Evolutionary conservation across 768 basidiomycete species (phyloP).

Genomic region (Podaxis sp.): DNA sequence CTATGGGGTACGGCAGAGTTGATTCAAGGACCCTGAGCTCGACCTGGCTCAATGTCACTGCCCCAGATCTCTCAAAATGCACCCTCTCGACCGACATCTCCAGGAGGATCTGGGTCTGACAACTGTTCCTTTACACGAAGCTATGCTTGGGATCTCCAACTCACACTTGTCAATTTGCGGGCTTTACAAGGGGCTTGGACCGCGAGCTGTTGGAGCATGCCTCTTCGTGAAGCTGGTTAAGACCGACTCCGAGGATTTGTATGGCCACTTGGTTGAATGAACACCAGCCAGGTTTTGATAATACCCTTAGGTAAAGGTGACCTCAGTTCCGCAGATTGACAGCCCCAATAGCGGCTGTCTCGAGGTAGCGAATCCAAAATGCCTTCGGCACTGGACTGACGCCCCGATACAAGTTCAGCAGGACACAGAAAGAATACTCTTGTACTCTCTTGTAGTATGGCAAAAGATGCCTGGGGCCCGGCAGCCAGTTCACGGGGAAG

Average conservation of each 20-base stretch:
- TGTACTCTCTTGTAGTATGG: constrained; percentile 23
- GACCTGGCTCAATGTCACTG: neutral
- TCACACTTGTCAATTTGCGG: constrained; percentile 15
- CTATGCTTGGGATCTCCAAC: neutral
- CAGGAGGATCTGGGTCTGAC: constrained; percentile 21
- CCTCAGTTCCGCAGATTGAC: constrained; percentile 12
- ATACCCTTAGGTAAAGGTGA: neutral
- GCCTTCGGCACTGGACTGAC: constrained; percentile 19
- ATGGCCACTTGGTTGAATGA: neutral
- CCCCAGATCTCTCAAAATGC: constrained; percentile 8
- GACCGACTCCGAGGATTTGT: neutral
- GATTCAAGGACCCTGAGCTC: too few species aligned
- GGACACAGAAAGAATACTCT: constrained; percentile 22
- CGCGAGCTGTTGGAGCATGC: constrained; percentile 21
- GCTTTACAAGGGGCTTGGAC: constrained; percentile 21
- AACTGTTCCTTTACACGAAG: constrained; percentile 12
- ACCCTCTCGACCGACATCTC: neutral
- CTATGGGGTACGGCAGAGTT: too few species aligned
- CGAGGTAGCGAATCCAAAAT: constrained; percentile 16
- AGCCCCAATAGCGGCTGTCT: constrained; percentile 17
- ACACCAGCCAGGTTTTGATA: constrained; percentile 18
- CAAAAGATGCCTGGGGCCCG: constrained; percentile 23
- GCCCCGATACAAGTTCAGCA: too few species aligned
- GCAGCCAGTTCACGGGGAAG: too few species aligned
- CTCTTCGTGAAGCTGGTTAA: constrained; percentile 21